Base-by-base conservation (phyloP, 2,329 filamentous ascomycete genomes). In the Exophiala spinifera region DNA sequence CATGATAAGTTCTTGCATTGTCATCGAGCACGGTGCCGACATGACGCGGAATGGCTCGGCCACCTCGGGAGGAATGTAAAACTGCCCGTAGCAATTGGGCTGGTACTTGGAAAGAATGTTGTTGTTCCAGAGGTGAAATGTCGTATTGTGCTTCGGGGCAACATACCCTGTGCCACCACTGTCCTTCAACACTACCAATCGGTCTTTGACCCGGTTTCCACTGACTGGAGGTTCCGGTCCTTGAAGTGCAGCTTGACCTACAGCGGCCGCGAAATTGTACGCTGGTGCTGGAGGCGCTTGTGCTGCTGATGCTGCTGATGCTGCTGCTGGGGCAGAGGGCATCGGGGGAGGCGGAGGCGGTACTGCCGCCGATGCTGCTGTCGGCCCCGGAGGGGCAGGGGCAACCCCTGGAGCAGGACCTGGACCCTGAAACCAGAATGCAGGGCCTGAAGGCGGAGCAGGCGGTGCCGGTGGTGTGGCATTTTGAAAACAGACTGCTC, bases 1-100 rank as follows among this genome's bases (percentile, higher is more conserved):
- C 57, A 75, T 72, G 63, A 88, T 74, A 13, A 88, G 67, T 49
- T 85, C 79, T 0, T 70, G 76, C 79, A 37, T 82, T 80, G 1
- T 78, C 73, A 46, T 57, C 25, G 37, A 65, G 39, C 25, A 63
- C 44, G 19, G 81, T 81, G 42, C 82, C 80, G 0, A 79, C 79
- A 0, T 77, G 75, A 68, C 85, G 83, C 44, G 74, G 75, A 69
- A 85, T 71, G 59, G 81, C 78, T 60, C 57, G 40, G 45, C 46
- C 23, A 77, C 73, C 0, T 79, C 79, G 0, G 80, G 79, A 56
- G 79, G 76, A 1, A 72, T 67, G 0, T 69, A 56, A 60, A 79
- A 55, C 33, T 57, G 54, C 11, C 45, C 50, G 49, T 73, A 53
- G 77, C 71, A 6, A 63, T 63, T 0, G 33, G 49, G 33, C 20